Conservation (phyloP, 2,329 filamentous ascomycete genomes). For the Escovopsis sp. region DNA sequence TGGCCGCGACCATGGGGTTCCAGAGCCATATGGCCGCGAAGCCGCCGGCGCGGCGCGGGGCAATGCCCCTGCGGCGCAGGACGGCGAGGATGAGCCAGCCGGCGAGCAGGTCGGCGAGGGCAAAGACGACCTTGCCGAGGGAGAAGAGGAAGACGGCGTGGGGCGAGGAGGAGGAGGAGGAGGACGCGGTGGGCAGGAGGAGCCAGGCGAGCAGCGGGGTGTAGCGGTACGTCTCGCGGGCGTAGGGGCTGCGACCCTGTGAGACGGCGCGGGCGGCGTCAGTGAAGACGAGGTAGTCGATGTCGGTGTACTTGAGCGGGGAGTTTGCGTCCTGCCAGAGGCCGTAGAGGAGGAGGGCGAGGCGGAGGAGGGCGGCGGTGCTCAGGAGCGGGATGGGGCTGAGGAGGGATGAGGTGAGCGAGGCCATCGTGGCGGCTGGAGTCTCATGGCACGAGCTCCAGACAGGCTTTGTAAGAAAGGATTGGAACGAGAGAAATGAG, state of each 20-base stretch:
- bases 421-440: constrained; percentile 5
- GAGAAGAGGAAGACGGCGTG: constrained; percentile 43
- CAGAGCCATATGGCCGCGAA: constrained; percentile 85
- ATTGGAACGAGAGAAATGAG: too few relatives aligned
- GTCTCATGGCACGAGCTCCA: neutral
- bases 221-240: constrained; percentile 89
- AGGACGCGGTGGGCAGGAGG: constrained; percentile 56
- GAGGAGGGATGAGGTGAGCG: constrained; percentile 13
- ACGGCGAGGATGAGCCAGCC: constrained; percentile 54
- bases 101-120: constrained; percentile 65
- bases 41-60: constrained; percentile 43
- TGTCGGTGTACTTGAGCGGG: constrained; percentile 93
- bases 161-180: too few relatives aligned
- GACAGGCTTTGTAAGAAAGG: too few relatives aligned
- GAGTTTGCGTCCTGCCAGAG: constrained; percentile 86
- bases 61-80: constrained; percentile 27
- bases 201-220: constrained; percentile 89
- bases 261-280: constrained; percentile 72
- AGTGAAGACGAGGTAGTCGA: constrained; percentile 97
- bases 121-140: constrained; percentile 80
- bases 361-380: constrained; percentile 49
- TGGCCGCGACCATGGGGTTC: constrained; percentile 96
- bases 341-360: constrained; percentile 68
- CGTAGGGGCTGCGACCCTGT: constrained; percentile 60
- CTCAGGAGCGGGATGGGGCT: constrained; percentile 35